Evolutionary conservation across 176 grass and related monocot species (phyloP).

Genomic region (Oryza longistaminata): DNA sequence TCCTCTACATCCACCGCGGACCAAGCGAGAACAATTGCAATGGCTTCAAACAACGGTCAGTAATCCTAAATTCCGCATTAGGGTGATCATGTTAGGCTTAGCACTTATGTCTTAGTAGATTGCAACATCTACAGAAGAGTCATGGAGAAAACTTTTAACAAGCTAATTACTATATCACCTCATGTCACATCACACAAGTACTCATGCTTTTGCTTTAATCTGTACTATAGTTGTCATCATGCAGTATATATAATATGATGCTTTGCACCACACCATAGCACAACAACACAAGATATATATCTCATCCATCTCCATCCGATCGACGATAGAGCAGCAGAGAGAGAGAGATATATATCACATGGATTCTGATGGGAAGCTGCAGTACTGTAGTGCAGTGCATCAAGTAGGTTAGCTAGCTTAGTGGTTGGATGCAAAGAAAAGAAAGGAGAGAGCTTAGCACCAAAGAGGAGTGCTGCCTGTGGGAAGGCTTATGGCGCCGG

Average conservation of each 20-base stretch:
- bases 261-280: too few species aligned
- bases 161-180: neutral
- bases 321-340: neutral
- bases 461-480: slow-evolving; percentile 2
- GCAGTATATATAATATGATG: neutral
- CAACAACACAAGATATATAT: too few species aligned
- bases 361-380: neutral
- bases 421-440: neutral
- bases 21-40: too few species aligned
- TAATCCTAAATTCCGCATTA: too few species aligned
- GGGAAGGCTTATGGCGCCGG: slow-evolving; percentile 9
- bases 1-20: too few species aligned
- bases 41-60: too few species aligned
- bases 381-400: neutral
- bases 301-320: neutral
- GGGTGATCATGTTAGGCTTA: too few species aligned
- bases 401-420: neutral
- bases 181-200: neutral
- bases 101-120: too few species aligned
- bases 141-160: neutral
- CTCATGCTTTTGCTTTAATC: neutral
- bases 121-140: too few species aligned
- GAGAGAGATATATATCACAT: neutral
- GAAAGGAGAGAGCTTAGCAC: slow-evolving; percentile 25
- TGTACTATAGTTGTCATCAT: neutral